Conservation (phyloP, 2,329 filamentous ascomycete species). For the Colletotrichum eleusines region DNA sequence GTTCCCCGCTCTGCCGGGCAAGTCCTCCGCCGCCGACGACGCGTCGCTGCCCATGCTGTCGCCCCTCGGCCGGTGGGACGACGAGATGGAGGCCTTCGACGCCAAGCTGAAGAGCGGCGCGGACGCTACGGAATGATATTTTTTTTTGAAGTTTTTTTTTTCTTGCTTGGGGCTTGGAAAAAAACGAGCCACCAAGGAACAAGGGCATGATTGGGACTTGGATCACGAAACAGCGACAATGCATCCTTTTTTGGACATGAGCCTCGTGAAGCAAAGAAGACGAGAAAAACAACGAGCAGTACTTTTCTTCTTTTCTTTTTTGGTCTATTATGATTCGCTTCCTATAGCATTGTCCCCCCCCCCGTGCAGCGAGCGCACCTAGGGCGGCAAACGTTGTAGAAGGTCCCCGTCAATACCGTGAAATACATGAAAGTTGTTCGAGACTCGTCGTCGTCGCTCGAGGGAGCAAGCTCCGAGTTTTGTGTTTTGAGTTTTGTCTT, state of each 20-base stretch:
- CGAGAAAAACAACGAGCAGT: background rate
- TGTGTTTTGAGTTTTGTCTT: too few species aligned
- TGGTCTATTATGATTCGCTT: slow-evolving; percentile 13
- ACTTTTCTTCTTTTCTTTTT: background rate
- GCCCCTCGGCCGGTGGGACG: slow-evolving; percentile 64
- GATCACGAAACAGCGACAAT: slow-evolving; percentile 17
- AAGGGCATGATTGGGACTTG: background rate
- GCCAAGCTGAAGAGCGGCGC: slow-evolving; percentile 42
- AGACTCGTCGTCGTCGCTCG: background rate
- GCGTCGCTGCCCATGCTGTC: slow-evolving; percentile 50
- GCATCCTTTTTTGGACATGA: background rate
- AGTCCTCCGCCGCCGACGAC: slow-evolving; percentile 5
- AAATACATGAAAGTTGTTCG: slow-evolving; percentile 25
- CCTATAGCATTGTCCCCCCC: slow-evolving; percentile 4
- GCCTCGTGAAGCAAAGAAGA: background rate
- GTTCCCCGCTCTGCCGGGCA: slow-evolving; percentile 55
- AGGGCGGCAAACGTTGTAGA: slow-evolving; percentile 9
- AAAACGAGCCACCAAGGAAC: background rate
- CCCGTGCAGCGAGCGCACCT: background rate
- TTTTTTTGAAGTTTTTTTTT: too few species aligned
- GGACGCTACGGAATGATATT: slow-evolving; percentile 16
- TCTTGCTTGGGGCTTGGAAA: background rate
- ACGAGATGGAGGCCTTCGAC: slow-evolving; percentile 68
- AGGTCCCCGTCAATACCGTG: slow-evolving; percentile 5
- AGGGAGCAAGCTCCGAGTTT: background rate